Evolutionary conservation across 2,329 filamentous ascomycete genomes (phyloP), one percentile per base, ranked within the genome.

Genomic region (Botrytis squamosa): DNA sequence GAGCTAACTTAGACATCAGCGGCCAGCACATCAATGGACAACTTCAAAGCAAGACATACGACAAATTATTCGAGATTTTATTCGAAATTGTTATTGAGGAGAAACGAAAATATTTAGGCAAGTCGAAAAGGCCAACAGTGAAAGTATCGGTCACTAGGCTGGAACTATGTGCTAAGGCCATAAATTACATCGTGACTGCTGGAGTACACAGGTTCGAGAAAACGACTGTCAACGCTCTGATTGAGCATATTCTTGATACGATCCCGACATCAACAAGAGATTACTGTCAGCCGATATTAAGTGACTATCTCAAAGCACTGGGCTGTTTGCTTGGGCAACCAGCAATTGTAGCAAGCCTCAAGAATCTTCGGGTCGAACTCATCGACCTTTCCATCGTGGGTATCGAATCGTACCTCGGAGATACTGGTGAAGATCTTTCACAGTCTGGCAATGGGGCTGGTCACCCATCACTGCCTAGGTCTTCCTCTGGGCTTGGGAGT

Each of bases 221-320:
- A 74, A 97, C 94, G 81, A 95, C 94, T 0, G 85, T 95, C n/a
- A 88, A 91, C 77, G 89, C 92, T 9, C 84, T 98, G 25, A 85
- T 97, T 76, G 90, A 94, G 76, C 94, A 97, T 82, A 91, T 98
- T 75, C 91, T 89, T 4, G 90, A 97, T 76, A 89, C 90, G 29
- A 85, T 97, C 5, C 88, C 90, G 2, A 87, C 85, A 25, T 82
- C 86, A 1, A 88, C 90, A 71, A 89, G 89, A 22, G 86, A 85
- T 3, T 88, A 92, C 71, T 90, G 93, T 76, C 86, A 90, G 73
- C 91, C 92, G 20, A 85, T 99, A 8, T 84, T 90, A 38, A 86
- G 90, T 67, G 90, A 96, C 79, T 97, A 98, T 81, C 87, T 93
- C 77, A 97, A 93, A 83, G 88, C 90, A 33, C 84, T 99, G 77